Percentiles rank a stretch among this genome's conserved stretches.
Conservation (phyloP, 2,329 filamentous ascomycete species). For the Beauveria sp. region DNA sequence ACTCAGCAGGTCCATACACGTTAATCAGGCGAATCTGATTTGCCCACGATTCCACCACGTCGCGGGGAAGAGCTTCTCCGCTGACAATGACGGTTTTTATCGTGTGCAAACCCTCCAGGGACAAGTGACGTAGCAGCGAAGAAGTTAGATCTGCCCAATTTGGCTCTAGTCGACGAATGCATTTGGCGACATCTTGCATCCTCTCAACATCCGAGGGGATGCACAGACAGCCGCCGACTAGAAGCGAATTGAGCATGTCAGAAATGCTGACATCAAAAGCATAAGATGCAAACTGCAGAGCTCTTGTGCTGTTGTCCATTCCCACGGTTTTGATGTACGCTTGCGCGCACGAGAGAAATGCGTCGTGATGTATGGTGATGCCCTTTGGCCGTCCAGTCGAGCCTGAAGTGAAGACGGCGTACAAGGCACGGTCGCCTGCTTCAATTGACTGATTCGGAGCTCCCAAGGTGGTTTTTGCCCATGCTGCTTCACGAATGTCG, state of each 20-base stretch:
- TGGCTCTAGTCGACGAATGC: too few species aligned
- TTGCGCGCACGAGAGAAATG: background rate
- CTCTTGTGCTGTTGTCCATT: background rate
- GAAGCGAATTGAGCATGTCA: background rate
- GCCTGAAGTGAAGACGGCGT: background rate
- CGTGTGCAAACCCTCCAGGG: too few species aligned
- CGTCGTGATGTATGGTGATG: background rate
- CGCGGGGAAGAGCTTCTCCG: too few species aligned
- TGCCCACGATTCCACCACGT: too few species aligned
- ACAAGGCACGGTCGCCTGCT: background rate
- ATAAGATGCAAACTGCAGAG: background rate
- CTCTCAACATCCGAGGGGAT: background rate
- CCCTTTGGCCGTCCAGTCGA: background rate
- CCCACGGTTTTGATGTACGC: slow-evolving; percentile 1
- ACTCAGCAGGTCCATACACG: too few species aligned
- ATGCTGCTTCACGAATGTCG: background rate
- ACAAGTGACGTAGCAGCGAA: background rate
- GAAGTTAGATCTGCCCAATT: background rate
- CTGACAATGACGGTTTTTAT: too few species aligned
- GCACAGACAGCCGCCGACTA: background rate
- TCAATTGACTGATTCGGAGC: background rate
- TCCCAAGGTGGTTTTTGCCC: background rate
- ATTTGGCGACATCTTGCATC: too few species aligned
- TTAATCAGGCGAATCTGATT: too few species aligned
- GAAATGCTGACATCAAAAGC: background rate